Evolutionary conservation across 768 basidiomycete species (phyloP), one percentile per base, ranked within the genome.

Genomic region (Tremella yokohamensis): DNA sequence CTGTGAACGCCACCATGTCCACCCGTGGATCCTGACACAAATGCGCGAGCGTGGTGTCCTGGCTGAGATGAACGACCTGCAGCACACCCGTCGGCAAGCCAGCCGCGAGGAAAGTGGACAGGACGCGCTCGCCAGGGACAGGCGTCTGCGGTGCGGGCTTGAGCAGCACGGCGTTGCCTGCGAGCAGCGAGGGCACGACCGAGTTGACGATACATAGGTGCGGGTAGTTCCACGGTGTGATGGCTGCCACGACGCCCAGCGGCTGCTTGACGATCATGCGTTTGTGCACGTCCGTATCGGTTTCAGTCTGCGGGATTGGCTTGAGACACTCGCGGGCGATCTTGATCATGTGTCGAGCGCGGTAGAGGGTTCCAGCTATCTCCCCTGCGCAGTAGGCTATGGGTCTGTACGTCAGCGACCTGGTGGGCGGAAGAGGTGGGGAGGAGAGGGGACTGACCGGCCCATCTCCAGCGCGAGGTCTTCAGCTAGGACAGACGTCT

Each of bases 81-180:
- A 90, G 79, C 48, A 89, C 80, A 56, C 85, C 82, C 45, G 81
- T 63, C 0, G 93, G 92, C 0, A 96, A 83, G 11, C 91, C 90
- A 0, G 90, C 91, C 1, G 80, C 78, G n/a, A 77, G 77, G 34
- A 91, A 81, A 0, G 88, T 86, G 13, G 80, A 72, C 0, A 83
- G 82, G 62, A 97, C 83, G 3, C 89, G 83, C 72, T 96, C 90
- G 2, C 88, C 92, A 0, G 86, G 84, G 45, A 90, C 79, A 3
- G 96, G 94, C 0, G 93, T 97, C 72, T 99, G 96, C 0, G 96
- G 96, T 1, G 92, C 94, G 0, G 96, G 94, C 75, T 98, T 99
- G 72, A 98, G 80, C 45, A 99, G 74, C 11, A 97, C 88, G 0
- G 89, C 78, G 74, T 99, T 98, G 26, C 96, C 81, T 4, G 93